Percentiles rank a stretch among this genome's conserved stretches.
Evolutionary conservation across 2,329 filamentous ascomycete species (phyloP).

Genomic region (Fusarium fracticaudum): DNA sequence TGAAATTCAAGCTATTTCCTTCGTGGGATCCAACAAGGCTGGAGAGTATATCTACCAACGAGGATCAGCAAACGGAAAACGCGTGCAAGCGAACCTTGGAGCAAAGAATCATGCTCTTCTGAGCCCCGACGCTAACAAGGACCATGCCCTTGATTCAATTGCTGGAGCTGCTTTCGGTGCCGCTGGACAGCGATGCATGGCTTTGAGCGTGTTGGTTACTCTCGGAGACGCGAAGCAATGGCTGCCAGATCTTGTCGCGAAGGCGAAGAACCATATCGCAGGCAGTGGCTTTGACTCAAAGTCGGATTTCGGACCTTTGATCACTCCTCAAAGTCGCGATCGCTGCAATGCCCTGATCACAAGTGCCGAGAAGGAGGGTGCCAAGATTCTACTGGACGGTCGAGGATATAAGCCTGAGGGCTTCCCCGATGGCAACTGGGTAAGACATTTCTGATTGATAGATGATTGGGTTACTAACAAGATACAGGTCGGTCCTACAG

Average conservation of each 20-base stretch:
- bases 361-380: conserved; percentile 78
- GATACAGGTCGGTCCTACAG: conserved; percentile 70
- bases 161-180: conserved; percentile 84
- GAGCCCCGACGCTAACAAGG: conserved; percentile 83
- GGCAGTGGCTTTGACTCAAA: conserved; percentile 81
- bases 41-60: conserved; percentile 82
- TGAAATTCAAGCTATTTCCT: conserved; percentile 80
- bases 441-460: fast-evolving
- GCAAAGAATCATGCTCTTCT: conserved; percentile 86
- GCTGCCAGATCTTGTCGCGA: conserved; percentile 76
- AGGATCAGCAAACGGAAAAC: conserved; percentile 80
- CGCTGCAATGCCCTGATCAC: conserved; percentile 77
- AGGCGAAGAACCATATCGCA: conserved; percentile 73
- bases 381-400: conserved; percentile 80
- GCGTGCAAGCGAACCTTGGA: conserved; percentile 82
- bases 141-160: conserved; percentile 80
- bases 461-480: not conserved
- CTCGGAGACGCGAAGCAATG: conserved; percentile 80
- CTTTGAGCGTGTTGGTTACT: conserved; percentile 78
- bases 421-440: conserved; percentile 76
- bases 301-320: conserved; percentile 79
- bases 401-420: conserved; percentile 73
- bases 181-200: conserved; percentile 84
- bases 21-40: conserved; percentile 83
- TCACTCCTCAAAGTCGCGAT: conserved; percentile 76